phyloP scores from a whole-genome alignment of 169 alveolate genomes.

The Plasmodium vivax region DNA sequence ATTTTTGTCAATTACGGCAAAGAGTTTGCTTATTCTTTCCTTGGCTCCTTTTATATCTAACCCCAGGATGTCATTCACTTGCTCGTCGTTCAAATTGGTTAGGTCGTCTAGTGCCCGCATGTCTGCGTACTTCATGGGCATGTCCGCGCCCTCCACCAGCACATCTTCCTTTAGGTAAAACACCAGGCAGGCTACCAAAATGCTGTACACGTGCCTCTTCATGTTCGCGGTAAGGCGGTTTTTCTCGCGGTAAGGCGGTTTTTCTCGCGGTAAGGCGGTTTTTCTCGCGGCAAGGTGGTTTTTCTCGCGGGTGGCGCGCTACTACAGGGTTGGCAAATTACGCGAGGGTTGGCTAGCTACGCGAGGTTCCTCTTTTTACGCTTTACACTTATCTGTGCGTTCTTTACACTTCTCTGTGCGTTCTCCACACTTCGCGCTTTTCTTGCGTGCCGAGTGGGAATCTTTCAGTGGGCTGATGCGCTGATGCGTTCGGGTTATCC shows the following conservation, averaged over 20 bases:
- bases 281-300: too few species aligned
- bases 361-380: background rate
- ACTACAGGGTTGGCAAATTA: too few species aligned
- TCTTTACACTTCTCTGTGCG: too few species aligned
- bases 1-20: constrained; percentile 76
- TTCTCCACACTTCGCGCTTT: too few species aligned
- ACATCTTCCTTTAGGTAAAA: background rate
- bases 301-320: background rate
- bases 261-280: too few species aligned
- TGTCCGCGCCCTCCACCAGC: background rate
- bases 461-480: background rate
- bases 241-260: too few species aligned
- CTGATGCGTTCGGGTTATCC: background rate
- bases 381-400: background rate
- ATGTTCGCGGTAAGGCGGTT: background rate
- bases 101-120: constrained; percentile 62
- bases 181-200: background rate
- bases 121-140: constrained; percentile 29
- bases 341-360: background rate
- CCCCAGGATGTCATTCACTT: constrained; percentile 61
- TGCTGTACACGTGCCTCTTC: constrained; percentile 17
- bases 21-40: constrained; percentile 73
- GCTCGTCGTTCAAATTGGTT: constrained; percentile 19
- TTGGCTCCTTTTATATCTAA: constrained; percentile 60
- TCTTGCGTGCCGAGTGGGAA: background rate